These are phyloP conservation scores for Dioszegia hungarica DNA, from an alignment of 768 basidiomycete species.

Conservation along the genomic window DNA sequence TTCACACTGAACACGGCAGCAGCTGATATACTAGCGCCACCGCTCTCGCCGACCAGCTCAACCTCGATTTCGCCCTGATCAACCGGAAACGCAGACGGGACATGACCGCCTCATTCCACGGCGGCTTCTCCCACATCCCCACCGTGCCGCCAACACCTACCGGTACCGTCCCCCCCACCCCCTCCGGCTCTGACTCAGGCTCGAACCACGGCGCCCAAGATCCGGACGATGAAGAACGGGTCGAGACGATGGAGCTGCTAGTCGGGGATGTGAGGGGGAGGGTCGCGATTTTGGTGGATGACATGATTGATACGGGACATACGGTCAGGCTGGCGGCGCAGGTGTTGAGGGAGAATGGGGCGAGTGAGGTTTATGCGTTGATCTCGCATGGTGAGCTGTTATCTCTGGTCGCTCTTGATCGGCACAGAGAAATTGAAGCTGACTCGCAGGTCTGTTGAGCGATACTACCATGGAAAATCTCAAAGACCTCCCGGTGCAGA, in stretches of 20 bases:
- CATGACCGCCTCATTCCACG: constrained; percentile 21
- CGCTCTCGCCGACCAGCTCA: constrained; percentile 90
- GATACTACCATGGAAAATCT: constrained; percentile 78
- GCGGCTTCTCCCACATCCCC: constrained; percentile 4
- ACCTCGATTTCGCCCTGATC: constrained; percentile 96
- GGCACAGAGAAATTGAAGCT: background rate
- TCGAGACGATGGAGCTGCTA: constrained; percentile 54
- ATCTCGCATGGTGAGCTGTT: constrained; percentile 87
- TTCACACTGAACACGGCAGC: background rate
- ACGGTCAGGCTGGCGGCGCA: constrained; percentile 87
- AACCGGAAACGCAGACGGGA: constrained; percentile 88
- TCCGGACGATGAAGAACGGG: constrained; percentile 27
- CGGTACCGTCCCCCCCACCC: constrained; percentile 40
- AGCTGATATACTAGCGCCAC: constrained; percentile 64
- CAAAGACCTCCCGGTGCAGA: constrained; percentile 70
- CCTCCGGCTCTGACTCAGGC: constrained; percentile 32
- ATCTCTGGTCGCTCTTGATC: constrained; percentile 6
- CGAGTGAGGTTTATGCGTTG: constrained; percentile 76
- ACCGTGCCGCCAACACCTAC: constrained; percentile 41
- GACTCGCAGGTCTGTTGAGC: constrained; percentile 67
- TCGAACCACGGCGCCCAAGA: constrained; percentile 16
- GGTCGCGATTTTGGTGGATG: constrained; percentile 86
- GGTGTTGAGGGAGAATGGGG: constrained; percentile 84
- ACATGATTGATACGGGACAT: constrained; percentile 62
- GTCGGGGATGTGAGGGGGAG: constrained; percentile 82